Percentiles rank a stretch among this genome's conserved stretches.
phyloP scores from a whole-genome alignment of 257 asterid species.

The Coffea eugenioides region DNA sequence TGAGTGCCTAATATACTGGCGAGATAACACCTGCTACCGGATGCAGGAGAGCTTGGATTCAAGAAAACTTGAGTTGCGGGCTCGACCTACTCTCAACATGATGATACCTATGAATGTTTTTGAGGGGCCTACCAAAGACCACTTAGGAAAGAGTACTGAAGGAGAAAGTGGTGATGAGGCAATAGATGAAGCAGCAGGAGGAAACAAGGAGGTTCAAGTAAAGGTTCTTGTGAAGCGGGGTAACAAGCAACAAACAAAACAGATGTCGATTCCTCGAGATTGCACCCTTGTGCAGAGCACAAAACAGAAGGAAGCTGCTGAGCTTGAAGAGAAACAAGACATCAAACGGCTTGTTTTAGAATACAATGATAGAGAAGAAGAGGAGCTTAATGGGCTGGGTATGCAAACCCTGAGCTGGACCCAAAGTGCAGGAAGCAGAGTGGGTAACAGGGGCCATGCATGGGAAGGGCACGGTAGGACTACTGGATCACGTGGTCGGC shows the following conservation, averaged over 20 bases:
- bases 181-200: slow-evolving; percentile 67
- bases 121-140: slow-evolving; percentile 75
- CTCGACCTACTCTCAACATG: slow-evolving; percentile 90
- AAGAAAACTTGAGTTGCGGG: slow-evolving; percentile 77
- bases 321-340: slow-evolving; percentile 97
- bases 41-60: slow-evolving; percentile 99
- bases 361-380: slow-evolving; percentile 97
- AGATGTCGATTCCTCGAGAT: slow-evolving; percentile 87
- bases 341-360: slow-evolving; percentile 86
- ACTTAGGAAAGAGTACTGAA: slow-evolving; percentile 62
- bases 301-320: slow-evolving; percentile 96
- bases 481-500: slow-evolving; percentile 66
- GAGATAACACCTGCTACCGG: slow-evolving; percentile 6
- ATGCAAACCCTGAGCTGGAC: slow-evolving; percentile 55
- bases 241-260: slow-evolving; percentile 86
- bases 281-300: slow-evolving; percentile 92
- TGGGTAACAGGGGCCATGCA: slow-evolving; percentile 49
- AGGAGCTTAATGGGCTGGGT: slow-evolving; percentile 71
- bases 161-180: slow-evolving; percentile 95
- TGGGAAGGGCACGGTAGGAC: slow-evolving; percentile 74
- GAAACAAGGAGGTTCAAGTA: slow-evolving; percentile 74
- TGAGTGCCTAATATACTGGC: neutral
- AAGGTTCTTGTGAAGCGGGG: slow-evolving; percentile 97
- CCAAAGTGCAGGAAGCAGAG: slow-evolving; percentile 65
- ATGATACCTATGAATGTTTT: slow-evolving; percentile 85